Percentiles rank a stretch among this genome's conserved stretches.
phyloP scores from a whole-genome alignment of 225 moss, liverwort and hornwort genomes.

The Pseudoscleropodium purum region DNA sequence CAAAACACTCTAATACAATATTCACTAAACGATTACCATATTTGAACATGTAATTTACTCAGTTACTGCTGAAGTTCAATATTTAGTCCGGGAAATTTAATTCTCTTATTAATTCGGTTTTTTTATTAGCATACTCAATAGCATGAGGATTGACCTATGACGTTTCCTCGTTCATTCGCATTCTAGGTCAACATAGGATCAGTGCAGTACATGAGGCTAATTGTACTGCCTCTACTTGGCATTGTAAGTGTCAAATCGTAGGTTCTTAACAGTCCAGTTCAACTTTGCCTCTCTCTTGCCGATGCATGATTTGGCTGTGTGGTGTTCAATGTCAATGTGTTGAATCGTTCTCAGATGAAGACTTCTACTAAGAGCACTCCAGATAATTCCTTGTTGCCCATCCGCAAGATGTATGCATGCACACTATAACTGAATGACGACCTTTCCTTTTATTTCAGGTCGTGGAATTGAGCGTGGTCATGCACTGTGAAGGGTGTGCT shows the following conservation, averaged over 20 bases:
- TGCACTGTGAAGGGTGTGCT: slow-evolving; percentile 67
- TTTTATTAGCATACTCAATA: background rate
- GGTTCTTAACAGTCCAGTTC: background rate
- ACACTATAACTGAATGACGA: background rate
- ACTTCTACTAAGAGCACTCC: background rate
- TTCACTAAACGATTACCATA: background rate
- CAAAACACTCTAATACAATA: background rate
- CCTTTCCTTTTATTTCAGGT: slow-evolving; percentile 6
- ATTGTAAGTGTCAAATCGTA: background rate
- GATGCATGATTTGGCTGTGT: background rate
- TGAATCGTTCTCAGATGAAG: background rate
- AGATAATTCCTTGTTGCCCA: background rate
- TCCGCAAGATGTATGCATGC: background rate
- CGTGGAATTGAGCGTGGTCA: slow-evolving; percentile 43
- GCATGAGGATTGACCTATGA: background rate
- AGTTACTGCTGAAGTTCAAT: background rate
- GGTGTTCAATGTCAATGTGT: background rate
- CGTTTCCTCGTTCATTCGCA: background rate
- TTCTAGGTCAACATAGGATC: background rate
- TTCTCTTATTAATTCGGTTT: background rate
- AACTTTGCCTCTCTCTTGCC: background rate
- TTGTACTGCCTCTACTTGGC: background rate
- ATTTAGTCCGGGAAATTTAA: background rate
- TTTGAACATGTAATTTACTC: background rate
- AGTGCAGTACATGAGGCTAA: background rate